Percentiles rank a stretch among this genome's conserved stretches.
phyloP scores from a whole-genome alignment of 345 rosid species.

The Brassica nigra region DNA sequence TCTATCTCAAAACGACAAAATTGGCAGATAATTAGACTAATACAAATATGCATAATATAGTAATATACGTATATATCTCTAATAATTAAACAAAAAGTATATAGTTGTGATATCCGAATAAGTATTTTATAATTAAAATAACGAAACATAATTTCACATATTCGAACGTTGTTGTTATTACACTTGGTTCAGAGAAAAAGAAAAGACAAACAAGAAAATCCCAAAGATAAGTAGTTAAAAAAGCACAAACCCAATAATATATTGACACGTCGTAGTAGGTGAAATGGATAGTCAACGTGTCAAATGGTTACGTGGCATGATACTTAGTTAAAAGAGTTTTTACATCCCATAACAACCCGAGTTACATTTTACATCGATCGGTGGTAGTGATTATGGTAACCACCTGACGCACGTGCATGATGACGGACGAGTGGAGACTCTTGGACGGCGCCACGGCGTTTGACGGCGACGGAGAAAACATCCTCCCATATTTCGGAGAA shows the following conservation, averaged over 20 bases:
- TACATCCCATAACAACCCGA: slow-evolving; percentile 1
- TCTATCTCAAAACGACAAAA: not conserved
- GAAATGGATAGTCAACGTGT: slow-evolving; percentile 39
- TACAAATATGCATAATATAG: not conserved
- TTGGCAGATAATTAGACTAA: not conserved
- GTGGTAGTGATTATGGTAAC: slow-evolving; percentile 8
- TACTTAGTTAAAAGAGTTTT: slow-evolving; percentile 20
- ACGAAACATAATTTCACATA: slow-evolving; percentile 8
- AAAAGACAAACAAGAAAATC: slow-evolving; percentile 30
- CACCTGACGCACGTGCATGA: slow-evolving; percentile 37
- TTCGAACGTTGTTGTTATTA: slow-evolving; percentile 19
- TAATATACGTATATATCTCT: not conserved
- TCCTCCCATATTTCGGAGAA: slow-evolving; percentile 97
- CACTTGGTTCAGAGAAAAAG: slow-evolving; percentile 23
- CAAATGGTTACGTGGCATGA: slow-evolving; percentile 38
- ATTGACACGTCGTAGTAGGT: slow-evolving; percentile 33
- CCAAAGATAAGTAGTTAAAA: slow-evolving; percentile 25
- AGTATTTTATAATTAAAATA: slow-evolving; percentile 2
- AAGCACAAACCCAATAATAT: slow-evolving; percentile 41
- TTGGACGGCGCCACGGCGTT: slow-evolving; percentile 31
- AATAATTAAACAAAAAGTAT: not conserved
- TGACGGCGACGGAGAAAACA: slow-evolving; percentile 54
- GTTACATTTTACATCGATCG: slow-evolving; percentile 14
- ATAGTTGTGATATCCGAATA: not conserved
- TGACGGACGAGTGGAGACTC: slow-evolving; percentile 40